Evolutionary conservation across 345 rosid species (phyloP).

Genomic region (Brassica juncea): DNA sequence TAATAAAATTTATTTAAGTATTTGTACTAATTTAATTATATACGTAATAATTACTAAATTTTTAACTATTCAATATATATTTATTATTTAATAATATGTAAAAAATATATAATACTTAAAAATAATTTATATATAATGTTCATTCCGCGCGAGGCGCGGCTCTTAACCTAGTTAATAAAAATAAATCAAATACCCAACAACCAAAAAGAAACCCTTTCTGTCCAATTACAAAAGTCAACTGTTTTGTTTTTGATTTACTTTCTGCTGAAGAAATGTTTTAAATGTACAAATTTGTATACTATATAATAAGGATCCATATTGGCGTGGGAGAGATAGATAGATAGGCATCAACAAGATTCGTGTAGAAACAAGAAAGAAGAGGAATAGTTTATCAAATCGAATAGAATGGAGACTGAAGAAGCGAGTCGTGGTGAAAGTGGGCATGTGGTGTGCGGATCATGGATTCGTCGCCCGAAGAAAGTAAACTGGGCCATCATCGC

Average conservation of each 20-base stretch:
- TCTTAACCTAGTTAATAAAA: no score
- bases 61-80: no score
- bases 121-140: no score
- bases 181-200: conserved; percentile 5
- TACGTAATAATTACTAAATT: no score
- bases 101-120: no score
- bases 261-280: not conserved
- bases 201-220: not conserved
- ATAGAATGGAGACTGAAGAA: conserved; percentile 42
- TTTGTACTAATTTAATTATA: no score
- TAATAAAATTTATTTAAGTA: no score
- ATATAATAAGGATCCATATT: conserved; percentile 19
- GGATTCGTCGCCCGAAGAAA: conserved; percentile 90
- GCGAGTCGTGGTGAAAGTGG: conserved; percentile 48
- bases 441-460: conserved; percentile 70
- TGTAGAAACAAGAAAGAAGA: not conserved
- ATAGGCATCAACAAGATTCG: not conserved
- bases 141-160: no score
- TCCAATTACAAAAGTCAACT: conserved; percentile 34
- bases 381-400: not conserved
- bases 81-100: no score
- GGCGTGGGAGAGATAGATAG: not conserved
- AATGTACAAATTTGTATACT: not conserved
- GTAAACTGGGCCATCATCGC: conserved; percentile 63
- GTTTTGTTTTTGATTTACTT: conserved; percentile 9